These are phyloP conservation scores for Bryopsis sp. DNA, from an alignment of 139 green algal species.

Conservation along the genomic window DNA sequence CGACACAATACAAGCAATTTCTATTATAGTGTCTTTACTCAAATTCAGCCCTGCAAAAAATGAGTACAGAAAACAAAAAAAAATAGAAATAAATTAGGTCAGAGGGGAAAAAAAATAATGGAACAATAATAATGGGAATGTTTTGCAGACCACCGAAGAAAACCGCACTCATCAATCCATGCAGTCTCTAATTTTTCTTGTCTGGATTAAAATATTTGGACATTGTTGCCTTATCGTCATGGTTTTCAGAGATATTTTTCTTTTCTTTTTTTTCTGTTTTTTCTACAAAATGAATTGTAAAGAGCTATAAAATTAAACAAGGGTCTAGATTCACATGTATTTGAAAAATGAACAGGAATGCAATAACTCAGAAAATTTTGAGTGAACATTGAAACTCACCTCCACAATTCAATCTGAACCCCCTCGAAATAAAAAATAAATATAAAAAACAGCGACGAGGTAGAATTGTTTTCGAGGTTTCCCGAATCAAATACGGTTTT, in stretches of 20 bases:
- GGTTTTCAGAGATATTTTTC: too few relatives aligned
- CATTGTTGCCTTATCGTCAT: not conserved
- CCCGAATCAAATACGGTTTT: not conserved
- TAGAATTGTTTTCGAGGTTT: too few relatives aligned
- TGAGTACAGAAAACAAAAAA: not conserved
- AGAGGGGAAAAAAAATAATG: not conserved
- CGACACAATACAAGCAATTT: slow-evolving; percentile 84
- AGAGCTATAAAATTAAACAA: too few relatives aligned
- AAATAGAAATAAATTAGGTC: not conserved
- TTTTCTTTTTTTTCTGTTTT: too few relatives aligned
- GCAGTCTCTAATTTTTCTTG: not conserved
- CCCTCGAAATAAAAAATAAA: too few relatives aligned
- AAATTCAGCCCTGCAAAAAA: slow-evolving; percentile 64
- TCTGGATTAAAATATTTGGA: not conserved
- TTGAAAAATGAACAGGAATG: too few relatives aligned
- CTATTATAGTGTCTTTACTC: slow-evolving; percentile 74
- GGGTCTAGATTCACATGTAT: too few relatives aligned
- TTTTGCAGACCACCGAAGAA: not conserved
- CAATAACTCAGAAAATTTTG: too few relatives aligned
- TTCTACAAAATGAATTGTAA: too few relatives aligned
- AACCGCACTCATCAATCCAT: not conserved
- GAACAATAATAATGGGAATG: not conserved
- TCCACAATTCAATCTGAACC: too few relatives aligned
- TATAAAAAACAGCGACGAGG: not conserved
- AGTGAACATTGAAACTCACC: too few relatives aligned